These are phyloP conservation scores for Nicotiana rustica DNA, from an alignment of 305 asterid species.

Conservation along the genomic window DNA sequence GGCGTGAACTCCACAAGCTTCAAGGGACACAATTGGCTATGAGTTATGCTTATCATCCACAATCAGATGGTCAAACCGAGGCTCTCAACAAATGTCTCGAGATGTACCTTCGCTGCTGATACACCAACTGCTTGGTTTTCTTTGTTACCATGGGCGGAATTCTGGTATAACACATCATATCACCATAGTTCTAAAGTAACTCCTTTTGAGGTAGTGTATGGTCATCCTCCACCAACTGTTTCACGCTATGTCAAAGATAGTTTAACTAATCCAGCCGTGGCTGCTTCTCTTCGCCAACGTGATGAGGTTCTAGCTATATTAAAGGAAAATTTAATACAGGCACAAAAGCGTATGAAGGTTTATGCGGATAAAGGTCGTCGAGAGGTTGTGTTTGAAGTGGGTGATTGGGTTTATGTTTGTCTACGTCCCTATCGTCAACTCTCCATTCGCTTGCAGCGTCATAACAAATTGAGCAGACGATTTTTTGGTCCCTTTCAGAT, in stretches of 20 bases:
- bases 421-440: neutral
- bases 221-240: neutral
- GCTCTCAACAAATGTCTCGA: neutral
- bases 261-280: neutral
- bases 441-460: neutral
- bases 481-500: neutral
- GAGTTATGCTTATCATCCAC: slow-evolving; percentile 23
- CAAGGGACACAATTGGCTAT: neutral
- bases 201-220: neutral
- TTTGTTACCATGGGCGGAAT: neutral
- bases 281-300: neutral
- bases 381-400: too few species aligned
- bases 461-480: neutral
- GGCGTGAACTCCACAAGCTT: too few species aligned
- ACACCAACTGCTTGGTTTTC: neutral
- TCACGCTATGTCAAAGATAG: too few species aligned
- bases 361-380: too few species aligned
- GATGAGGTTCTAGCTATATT: neutral
- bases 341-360: neutral
- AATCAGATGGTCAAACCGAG: slow-evolving; percentile 5
- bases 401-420: too few species aligned
- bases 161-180: too few species aligned
- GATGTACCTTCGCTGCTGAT: too few species aligned
- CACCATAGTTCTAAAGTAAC: neutral
- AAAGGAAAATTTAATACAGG: neutral